Conservation (phyloP, 2,329 filamentous ascomycete genomes). For the Colletotrichum karsti region DNA sequence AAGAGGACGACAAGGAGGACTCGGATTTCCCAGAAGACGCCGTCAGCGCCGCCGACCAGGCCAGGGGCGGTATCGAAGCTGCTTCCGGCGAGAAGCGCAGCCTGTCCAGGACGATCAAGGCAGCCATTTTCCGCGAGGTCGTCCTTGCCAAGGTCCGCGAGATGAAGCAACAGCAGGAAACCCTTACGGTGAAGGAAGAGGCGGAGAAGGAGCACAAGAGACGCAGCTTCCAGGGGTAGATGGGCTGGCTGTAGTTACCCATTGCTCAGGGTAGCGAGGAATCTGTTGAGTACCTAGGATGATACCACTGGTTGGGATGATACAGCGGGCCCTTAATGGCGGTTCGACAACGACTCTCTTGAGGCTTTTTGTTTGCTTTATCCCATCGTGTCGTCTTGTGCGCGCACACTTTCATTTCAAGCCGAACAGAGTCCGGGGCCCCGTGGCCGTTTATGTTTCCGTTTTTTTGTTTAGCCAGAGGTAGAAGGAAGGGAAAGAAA, state of each 20-base stretch:
- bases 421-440: neutral
- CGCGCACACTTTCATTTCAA: constrained; percentile 2
- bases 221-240: constrained; percentile 38
- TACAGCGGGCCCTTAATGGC: neutral
- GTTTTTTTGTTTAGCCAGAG: neutral
- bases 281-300: constrained; percentile 1
- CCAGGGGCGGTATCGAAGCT: constrained; percentile 31
- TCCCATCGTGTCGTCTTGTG: neutral
- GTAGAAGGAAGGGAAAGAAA: neutral
- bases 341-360: neutral
- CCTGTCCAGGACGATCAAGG: constrained; percentile 61
- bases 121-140: constrained; percentile 91
- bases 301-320: constrained; percentile 22
- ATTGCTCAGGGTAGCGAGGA: neutral
- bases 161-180: constrained; percentile 87
- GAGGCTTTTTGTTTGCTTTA: neutral
- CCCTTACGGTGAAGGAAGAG: constrained; percentile 71
- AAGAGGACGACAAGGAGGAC: constrained; percentile 84
- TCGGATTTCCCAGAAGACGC: constrained; percentile 76
- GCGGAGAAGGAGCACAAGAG: constrained; percentile 58
- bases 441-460: neutral
- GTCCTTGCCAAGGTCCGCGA: constrained; percentile 93
- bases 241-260: neutral
- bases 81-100: constrained; percentile 43
- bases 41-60: constrained; percentile 61